Base-by-base conservation (phyloP, 371 early-diverging fungal species). In the Mortierella sp. region DNA sequence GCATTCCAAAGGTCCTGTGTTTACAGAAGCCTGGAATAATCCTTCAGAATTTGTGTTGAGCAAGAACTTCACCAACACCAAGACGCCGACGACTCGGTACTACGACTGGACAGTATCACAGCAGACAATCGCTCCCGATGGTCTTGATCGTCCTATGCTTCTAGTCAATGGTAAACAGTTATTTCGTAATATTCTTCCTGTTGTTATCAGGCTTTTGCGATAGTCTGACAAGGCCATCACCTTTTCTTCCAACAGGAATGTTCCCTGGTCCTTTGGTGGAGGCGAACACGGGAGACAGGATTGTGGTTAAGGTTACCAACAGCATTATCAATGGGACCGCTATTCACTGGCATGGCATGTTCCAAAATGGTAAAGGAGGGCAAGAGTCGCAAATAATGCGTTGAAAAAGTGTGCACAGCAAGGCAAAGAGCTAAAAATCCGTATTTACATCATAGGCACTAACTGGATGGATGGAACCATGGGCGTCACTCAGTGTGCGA, bases 221-320 rank as follows among this genome's bases (percentile, higher is more conserved):
- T n/a, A n/a, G n/a, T n/a, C n/a, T n/a, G n/a, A n/a, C n/a, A n/a
- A n/a, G n/a, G n/a, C 14, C 12, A 19, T 31, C 26, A 11, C 8
- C n/a, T 37, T 41, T 31, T 34, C 1, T 27, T 39, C n/a, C n/a
- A n/a, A n/a, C n/a, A 78, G 79, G 73, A 5, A 64, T 64, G 68
- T 80, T 64, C 60, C 83, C 83, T 37, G 83, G 81, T 17, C 83
- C 83, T 26, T 21, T 72, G 51, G 61, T 83, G 34, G 79, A 79
- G 52, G 79, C 70, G 50, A 79, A 79, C 48, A 70, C 67, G 6
- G 83, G 83, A 28, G 83, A 83, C 56, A 65, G 61, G 26, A 69
- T 83, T 41, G 59, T 79, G 17, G 70, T 83, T 56, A 82, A 75
- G 54, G 78, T 82, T 28, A 60, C 60, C 47, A 83, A 83, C 63